A percentile compares a stretch with the other conserved stretches of the same genome.
phyloP scores from a whole-genome alignment of 2,329 filamentous ascomycete species.

The Elsinoe ampelina region DNA sequence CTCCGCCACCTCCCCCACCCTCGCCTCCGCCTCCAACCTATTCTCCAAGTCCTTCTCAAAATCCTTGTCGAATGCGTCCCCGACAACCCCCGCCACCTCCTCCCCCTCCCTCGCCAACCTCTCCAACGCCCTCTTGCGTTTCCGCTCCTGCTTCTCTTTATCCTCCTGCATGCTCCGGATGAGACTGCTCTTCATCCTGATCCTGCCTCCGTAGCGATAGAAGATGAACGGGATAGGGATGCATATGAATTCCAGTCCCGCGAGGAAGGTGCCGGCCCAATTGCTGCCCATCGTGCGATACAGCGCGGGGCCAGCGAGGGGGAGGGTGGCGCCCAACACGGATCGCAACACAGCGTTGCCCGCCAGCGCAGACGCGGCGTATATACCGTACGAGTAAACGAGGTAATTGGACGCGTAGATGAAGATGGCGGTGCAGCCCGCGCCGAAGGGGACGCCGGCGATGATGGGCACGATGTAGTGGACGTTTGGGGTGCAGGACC shows the following conservation, averaged over 20 bases:
- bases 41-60: conserved; percentile 29
- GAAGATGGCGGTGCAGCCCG: conserved; percentile 68
- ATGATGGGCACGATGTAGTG: conserved; percentile 75
- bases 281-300: conserved; percentile 61
- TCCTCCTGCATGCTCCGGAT: conserved; percentile 43
- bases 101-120: conserved; percentile 19
- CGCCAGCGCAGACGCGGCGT: conserved; percentile 69
- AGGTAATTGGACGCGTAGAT: conserved; percentile 78
- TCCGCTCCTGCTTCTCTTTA: conserved; percentile 38
- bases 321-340: conserved; percentile 66
- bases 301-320: conserved; percentile 64
- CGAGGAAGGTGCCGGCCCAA: conserved; percentile 70
- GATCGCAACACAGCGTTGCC: conserved; percentile 69
- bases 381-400: conserved; percentile 69
- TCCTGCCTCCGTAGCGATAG: conserved; percentile 52
- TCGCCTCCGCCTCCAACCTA: conserved; percentile 21
- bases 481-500: conserved; percentile 75
- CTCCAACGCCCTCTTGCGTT: conserved; percentile 28
- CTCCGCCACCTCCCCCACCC: conserved; percentile 34
- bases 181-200: conserved; percentile 46
- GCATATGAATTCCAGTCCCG: conserved; percentile 60
- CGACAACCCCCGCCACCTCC: conserved; percentile 17
- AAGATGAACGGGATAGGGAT: conserved; percentile 76
- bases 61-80: conserved; percentile 29
- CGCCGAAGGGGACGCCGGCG: conserved; percentile 70